These are phyloP conservation scores for Pythium phragmiticola DNA, from an alignment of 352 stramenopile genomes.

Conservation along the genomic window DNA sequence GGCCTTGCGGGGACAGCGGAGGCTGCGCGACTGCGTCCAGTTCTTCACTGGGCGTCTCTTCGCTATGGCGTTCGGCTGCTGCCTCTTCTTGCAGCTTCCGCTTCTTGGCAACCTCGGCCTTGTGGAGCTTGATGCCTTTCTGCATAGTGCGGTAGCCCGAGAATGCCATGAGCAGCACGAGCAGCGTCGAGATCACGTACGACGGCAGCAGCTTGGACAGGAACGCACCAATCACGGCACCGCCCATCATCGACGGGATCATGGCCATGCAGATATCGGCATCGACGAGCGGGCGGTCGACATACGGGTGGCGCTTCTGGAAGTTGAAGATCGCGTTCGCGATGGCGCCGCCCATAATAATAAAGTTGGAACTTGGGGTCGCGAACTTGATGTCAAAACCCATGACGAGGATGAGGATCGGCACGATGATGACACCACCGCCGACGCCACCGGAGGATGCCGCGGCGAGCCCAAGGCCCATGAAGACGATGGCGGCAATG, in stretches of 20 bases:
- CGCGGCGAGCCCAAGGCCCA: slow-evolving; percentile 42
- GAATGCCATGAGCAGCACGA: slow-evolving; percentile 45
- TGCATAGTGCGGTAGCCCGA: slow-evolving; percentile 37
- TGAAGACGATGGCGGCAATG: slow-evolving; percentile 45
- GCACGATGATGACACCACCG: slow-evolving; percentile 52
- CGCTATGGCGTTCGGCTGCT: background rate
- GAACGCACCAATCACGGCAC: slow-evolving; percentile 51
- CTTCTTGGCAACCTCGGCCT: slow-evolving; percentile 38
- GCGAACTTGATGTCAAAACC: slow-evolving; percentile 64
- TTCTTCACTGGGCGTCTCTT: slow-evolving; percentile 14
- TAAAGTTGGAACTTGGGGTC: slow-evolving; percentile 56
- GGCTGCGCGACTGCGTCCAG: background rate
- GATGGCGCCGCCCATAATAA: slow-evolving; percentile 60
- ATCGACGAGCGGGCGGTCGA: slow-evolving; percentile 54
- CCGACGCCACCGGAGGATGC: slow-evolving; percentile 51
- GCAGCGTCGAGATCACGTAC: slow-evolving; percentile 61
- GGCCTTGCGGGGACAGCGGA: background rate
- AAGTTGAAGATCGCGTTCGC: slow-evolving; percentile 65
- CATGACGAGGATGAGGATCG: slow-evolving; percentile 61
- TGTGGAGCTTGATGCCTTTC: slow-evolving; percentile 37
- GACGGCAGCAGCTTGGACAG: slow-evolving; percentile 59
- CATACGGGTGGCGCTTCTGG: slow-evolving; percentile 52
- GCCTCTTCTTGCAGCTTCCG: slow-evolving; percentile 4
- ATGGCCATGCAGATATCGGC: slow-evolving; percentile 53
- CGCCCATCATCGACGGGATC: slow-evolving; percentile 63